phyloP scores from a whole-genome alignment of 2,329 filamentous ascomycete genomes.

The Curvularia hawaiiensis region DNA sequence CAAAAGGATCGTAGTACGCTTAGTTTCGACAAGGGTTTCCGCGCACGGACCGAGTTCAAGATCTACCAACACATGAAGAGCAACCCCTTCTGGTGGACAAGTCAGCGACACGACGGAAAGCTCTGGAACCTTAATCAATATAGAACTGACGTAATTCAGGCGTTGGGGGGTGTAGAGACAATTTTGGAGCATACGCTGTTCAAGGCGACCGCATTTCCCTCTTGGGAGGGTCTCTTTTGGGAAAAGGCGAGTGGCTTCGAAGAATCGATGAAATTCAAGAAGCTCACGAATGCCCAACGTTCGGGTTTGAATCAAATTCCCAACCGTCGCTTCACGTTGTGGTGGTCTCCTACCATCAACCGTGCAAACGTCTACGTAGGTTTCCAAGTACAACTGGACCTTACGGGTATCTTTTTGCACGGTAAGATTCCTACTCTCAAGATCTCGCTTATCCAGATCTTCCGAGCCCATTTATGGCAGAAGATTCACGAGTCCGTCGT shows the following conservation, averaged over 20 bases:
- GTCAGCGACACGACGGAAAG: conserved; percentile 94
- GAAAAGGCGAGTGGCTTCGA: conserved; percentile 61
- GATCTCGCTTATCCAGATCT: conserved; percentile 98
- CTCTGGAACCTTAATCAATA: conserved; percentile 97
- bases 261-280: conserved; percentile 94
- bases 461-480: conserved; percentile 99
- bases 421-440: conserved; percentile 98
- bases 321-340: conserved; percentile 96
- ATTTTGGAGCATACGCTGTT: conserved; percentile 97
- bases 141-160: conserved; percentile 95
- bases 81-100: conserved; percentile 99
- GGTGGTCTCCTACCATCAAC: conserved; percentile 94
- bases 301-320: conserved; percentile 98
- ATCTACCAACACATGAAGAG: conserved; percentile 99
- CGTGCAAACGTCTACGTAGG: conserved; percentile 97
- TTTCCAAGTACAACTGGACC: conserved; percentile 98
- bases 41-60: conserved; percentile 94
- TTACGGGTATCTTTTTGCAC: conserved; percentile 98
- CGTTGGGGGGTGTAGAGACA: conserved; percentile 93
- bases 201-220: conserved; percentile 95
- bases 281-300: conserved; percentile 94
- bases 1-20: conserved; percentile 97
- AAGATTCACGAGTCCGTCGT: conserved; percentile 99
- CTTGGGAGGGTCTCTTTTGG: conserved; percentile 97
- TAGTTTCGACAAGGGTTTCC: conserved; percentile 98